phyloP scores from a whole-genome alignment of 192 early-diverging fungal genomes.

The Coemansia aciculifera region DNA sequence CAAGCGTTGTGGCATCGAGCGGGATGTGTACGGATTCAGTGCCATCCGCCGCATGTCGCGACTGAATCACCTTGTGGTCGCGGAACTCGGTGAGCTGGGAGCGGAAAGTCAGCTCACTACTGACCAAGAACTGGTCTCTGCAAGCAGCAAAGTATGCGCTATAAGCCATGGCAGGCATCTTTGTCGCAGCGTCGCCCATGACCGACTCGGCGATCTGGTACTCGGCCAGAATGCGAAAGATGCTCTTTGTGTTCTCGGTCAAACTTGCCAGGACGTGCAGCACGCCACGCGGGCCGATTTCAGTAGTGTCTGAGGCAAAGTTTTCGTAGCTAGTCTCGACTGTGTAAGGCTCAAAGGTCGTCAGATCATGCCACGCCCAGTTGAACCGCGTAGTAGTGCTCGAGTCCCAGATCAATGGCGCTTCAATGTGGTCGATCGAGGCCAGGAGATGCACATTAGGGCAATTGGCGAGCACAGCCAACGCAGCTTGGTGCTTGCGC shows the following conservation, averaged over 20 bases:
- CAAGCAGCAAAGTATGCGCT: constrained; percentile 69
- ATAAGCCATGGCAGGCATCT: constrained; percentile 60
- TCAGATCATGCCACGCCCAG: constrained; percentile 91
- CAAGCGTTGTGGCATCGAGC: constrained; percentile 63
- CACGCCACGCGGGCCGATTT: constrained; percentile 68
- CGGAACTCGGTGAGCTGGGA: constrained; percentile 91
- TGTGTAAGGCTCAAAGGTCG: constrained; percentile 79
- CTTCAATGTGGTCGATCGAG: constrained; percentile 89
- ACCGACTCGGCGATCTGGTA: constrained; percentile 66
- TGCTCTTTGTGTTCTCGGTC: constrained; percentile 78
- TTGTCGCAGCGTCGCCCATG: constrained; percentile 30
- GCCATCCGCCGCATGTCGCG: constrained; percentile 50
- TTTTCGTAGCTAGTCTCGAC: constrained; percentile 86
- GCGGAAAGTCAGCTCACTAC: constrained; percentile 79
- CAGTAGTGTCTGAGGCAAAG: constrained; percentile 60
- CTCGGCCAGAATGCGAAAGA: constrained; percentile 85
- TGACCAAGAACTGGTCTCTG: constrained; percentile 80
- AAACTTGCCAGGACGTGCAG: constrained; percentile 79
- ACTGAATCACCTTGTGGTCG: constrained; percentile 85
- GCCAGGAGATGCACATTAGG: constrained; percentile 77
- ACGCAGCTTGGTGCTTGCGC: constrained; percentile 68
- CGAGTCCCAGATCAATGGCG: constrained; percentile 86
- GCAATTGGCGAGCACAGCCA: constrained; percentile 67
- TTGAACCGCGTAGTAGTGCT: constrained; percentile 65
- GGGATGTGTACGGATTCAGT: constrained; percentile 58